These are phyloP conservation scores for Candolleomyces eurysporus DNA, from an alignment of 768 basidiomycete genomes.

Conservation along the genomic window DNA sequence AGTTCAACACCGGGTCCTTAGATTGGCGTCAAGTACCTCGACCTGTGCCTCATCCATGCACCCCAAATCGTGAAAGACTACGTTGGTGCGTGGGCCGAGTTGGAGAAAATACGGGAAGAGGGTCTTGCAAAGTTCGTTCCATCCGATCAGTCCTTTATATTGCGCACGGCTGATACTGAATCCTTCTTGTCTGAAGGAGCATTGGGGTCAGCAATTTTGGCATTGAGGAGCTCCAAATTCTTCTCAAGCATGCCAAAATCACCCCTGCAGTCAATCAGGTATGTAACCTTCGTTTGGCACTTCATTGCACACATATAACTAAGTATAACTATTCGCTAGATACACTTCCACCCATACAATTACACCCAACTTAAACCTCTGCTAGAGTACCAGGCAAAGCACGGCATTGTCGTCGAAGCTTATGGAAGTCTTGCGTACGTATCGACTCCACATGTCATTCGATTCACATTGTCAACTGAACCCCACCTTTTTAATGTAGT, in stretches of 20 bases:
- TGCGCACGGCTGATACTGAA: background rate
- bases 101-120: constrained; percentile 51
- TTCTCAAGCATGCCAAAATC: constrained; percentile 50
- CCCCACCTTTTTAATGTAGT: constrained; percentile 21
- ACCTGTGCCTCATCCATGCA: constrained; percentile 69
- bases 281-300: too few relatives aligned
- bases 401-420: constrained; percentile 68
- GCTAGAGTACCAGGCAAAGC: constrained; percentile 52
- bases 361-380: constrained; percentile 50
- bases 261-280: constrained; percentile 76
- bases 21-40: constrained; percentile 61
- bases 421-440: constrained; percentile 66
- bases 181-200: constrained; percentile 40
- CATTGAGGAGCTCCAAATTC: constrained; percentile 46
- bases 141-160: background rate
- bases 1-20: background rate
- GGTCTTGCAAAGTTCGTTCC: constrained; percentile 39
- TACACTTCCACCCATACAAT: constrained; percentile 71
- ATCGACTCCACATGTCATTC: too few relatives aligned
- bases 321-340: too few relatives aligned
- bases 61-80: constrained; percentile 31
- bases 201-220: constrained; percentile 77
- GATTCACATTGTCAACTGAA: too few relatives aligned
- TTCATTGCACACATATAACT: too few relatives aligned
- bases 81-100: constrained; percentile 50